These are phyloP conservation scores for Pestalotiopsis sp. DNA, from an alignment of 2,329 filamentous ascomycete genomes.

Conservation along the genomic window DNA sequence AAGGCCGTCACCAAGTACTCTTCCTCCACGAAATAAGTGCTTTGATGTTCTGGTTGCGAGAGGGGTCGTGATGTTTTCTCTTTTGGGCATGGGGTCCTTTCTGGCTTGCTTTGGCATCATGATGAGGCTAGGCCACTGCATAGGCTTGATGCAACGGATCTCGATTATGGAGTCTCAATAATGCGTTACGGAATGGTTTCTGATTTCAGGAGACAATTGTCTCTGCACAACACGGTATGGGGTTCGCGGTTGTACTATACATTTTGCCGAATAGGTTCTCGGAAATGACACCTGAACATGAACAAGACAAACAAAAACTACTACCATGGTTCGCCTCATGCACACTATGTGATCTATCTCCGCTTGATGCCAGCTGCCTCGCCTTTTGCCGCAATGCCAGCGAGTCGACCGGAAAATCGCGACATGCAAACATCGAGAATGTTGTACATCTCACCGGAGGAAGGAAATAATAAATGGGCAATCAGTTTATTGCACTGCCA, in stretches of 20 bases:
- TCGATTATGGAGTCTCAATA: slow-evolving; percentile 58
- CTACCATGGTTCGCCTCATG: background rate
- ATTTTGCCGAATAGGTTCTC: slow-evolving; percentile 64
- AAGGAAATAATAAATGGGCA: too few relatives aligned
- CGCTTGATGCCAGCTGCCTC: background rate
- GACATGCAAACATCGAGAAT: too few relatives aligned
- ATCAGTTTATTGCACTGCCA: too few relatives aligned
- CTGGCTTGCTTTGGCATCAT: slow-evolving; percentile 55
- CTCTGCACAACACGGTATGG: slow-evolving; percentile 67
- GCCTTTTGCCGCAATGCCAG: too few relatives aligned
- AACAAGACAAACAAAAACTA: slow-evolving; percentile 32
- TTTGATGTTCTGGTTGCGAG: slow-evolving; percentile 40
- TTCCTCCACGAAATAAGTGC: slow-evolving; percentile 92
- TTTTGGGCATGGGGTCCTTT: slow-evolving; percentile 50
- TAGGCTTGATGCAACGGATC: slow-evolving; percentile 15
- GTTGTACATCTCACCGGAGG: too few relatives aligned
- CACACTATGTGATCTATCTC: background rate
- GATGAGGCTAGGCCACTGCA: slow-evolving; percentile 50
- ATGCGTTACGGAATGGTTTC: slow-evolving; percentile 74
- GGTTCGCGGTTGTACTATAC: slow-evolving; percentile 77
- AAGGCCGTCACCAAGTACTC: slow-evolving; percentile 99
- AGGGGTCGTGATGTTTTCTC: slow-evolving; percentile 61
- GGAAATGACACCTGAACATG: slow-evolving; percentile 67
- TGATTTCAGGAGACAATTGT: slow-evolving; percentile 69
- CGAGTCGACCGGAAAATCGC: too few relatives aligned